Conservation (phyloP, 2,329 filamentous ascomycete species). For the Cladosporium phlei region DNA sequence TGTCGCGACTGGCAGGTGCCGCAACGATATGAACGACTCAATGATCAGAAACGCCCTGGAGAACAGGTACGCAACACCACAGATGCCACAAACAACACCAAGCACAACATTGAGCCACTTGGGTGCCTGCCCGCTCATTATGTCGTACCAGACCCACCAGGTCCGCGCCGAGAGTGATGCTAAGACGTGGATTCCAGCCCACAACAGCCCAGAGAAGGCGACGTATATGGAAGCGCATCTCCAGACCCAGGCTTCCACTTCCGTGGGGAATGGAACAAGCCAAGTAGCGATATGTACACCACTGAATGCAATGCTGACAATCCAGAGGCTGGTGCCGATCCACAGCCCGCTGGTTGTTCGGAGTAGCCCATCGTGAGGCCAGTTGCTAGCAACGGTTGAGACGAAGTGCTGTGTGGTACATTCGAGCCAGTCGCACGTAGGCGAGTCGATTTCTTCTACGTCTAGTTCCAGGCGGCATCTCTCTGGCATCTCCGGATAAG, state of each 20-base stretch:
- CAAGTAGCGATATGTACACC: constrained; percentile 30
- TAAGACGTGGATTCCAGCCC: constrained; percentile 25
- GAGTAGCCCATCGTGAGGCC: constrained; percentile 25
- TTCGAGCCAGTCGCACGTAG: constrained; percentile 1
- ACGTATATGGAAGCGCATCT: constrained; percentile 24
- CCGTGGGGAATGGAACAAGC: constrained; percentile 28
- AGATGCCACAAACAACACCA: constrained; percentile 13
- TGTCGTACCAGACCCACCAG: constrained; percentile 20
- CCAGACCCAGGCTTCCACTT: constrained; percentile 26
- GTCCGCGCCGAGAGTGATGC: constrained; percentile 19
- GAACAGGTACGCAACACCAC: constrained; percentile 22
- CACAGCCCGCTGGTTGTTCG: constrained; percentile 18
- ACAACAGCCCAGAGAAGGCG: constrained; percentile 24
- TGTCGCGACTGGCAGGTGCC: constrained; percentile 20
- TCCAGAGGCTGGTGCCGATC: constrained; percentile 19
- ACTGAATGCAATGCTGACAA: constrained; percentile 27
- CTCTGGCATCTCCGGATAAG: constrained; percentile 9
- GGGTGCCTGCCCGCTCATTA: constrained; percentile 15
- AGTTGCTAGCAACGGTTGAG: constrained; percentile 22
- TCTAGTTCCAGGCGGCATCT: background rate
- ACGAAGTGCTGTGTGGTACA: constrained; percentile 18
- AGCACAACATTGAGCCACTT: constrained; percentile 14
- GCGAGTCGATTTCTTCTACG: background rate
- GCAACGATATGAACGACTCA: constrained; percentile 27
- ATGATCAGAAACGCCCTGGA: constrained; percentile 26